phyloP scores from a whole-genome alignment of 352 stramenopile genomes.

The Phytophthora vignae region DNA sequence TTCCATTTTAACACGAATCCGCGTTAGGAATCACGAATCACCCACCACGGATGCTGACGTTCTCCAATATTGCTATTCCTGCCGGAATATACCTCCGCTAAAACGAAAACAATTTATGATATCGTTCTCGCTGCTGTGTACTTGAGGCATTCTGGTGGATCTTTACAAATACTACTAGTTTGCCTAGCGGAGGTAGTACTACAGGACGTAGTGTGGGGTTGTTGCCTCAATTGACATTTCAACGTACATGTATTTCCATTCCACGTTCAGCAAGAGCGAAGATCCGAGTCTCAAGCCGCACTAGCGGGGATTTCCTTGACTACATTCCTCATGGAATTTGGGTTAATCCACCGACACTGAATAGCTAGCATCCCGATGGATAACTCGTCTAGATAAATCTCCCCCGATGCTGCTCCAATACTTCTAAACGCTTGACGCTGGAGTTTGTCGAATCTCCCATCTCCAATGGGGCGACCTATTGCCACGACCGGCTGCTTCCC shows the following conservation, averaged over 20 bases:
- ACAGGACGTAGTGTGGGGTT: no score
- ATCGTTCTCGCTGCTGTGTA: no score
- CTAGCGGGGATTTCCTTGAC: conserved; percentile 7
- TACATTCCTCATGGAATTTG: not conserved
- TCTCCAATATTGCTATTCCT: conserved; percentile 27
- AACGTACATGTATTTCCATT: no score
- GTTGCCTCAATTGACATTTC: no score
- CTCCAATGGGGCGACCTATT: conserved; percentile 17
- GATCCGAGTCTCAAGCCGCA: conserved; percentile 8
- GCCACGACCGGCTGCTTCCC: conserved; percentile 14
- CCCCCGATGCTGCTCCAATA: conserved; percentile 2
- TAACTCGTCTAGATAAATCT: conserved; percentile 19
- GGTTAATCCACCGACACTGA: conserved; percentile 34
- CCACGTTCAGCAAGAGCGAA: not conserved
- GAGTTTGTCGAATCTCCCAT: conserved; percentile 33
- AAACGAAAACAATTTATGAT: not conserved
- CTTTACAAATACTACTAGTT: no score
- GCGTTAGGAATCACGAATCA: conserved; percentile 1
- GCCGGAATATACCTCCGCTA: conserved; percentile 25
- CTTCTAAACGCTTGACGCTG: conserved; percentile 9
- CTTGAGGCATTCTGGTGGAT: no score
- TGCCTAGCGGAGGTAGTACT: no score
- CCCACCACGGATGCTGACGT: conserved; percentile 21
- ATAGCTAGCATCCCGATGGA: conserved; percentile 21
- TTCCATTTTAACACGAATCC: conserved; percentile 9